A percentile compares a stretch with the other conserved stretches of the same genome.
Conservation (phyloP, 148 eudicot species). For the Salicornia ramosissima region DNA sequence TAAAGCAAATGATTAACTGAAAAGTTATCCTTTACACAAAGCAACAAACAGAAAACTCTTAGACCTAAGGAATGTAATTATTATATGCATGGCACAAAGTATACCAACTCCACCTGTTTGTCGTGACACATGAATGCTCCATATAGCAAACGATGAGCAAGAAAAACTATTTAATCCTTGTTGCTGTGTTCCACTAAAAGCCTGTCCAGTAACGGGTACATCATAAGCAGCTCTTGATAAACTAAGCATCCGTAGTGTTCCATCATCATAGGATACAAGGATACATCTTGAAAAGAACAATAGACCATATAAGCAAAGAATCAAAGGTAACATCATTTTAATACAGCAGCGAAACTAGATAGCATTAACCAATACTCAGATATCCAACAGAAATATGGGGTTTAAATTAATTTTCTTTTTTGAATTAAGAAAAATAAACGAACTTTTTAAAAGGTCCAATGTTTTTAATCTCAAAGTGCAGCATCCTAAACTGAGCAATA, state of each 20-base stretch:
- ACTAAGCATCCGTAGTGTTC: slow-evolving; percentile 60
- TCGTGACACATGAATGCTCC: slow-evolving; percentile 78
- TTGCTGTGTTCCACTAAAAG: slow-evolving; percentile 48
- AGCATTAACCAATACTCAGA: not conserved
- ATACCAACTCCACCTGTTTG: slow-evolving; percentile 49
- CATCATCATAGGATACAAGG: slow-evolving; percentile 64
- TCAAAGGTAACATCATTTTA: not conserved
- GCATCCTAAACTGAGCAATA: not conserved
- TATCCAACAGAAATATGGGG: too few species aligned
- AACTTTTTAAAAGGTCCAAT: not conserved
- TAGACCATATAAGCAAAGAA: slow-evolving; percentile 19
- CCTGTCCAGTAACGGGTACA: slow-evolving; percentile 67
- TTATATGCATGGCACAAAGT: slow-evolving; percentile 7
- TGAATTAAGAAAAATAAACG: not conserved
- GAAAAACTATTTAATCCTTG: slow-evolving; percentile 56
- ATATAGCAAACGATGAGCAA: slow-evolving; percentile 63
- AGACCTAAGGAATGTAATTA: not conserved
- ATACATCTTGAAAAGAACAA: slow-evolving; percentile 49
- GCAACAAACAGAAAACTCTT: too few species aligned
- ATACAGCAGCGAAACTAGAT: not conserved
- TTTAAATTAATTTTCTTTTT: too few species aligned
- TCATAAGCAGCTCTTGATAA: slow-evolving; percentile 56
- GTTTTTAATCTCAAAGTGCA: not conserved
- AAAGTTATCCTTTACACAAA: too few species aligned
- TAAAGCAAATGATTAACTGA: too few species aligned